Evolutionary conservation across 495 filamentous ascomycete species (phyloP), one percentile per base, ranked within the genome.

Genomic region (Xylaria venustula): DNA sequence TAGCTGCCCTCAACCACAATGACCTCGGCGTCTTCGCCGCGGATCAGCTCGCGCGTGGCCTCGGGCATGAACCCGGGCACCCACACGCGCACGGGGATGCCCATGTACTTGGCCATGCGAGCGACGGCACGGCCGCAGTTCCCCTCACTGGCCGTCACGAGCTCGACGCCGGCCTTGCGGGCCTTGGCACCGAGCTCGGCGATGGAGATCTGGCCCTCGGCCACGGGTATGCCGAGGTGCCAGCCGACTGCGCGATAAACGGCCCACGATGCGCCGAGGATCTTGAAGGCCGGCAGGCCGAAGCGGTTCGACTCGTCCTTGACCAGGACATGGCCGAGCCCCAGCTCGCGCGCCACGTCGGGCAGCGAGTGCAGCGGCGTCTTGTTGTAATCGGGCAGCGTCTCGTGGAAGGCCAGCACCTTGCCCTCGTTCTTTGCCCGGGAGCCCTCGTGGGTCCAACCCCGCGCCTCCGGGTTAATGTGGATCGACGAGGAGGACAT

Each of bases 241-340:
- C 67, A 58, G 2, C 74, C 73, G 1, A 89, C 55, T 5, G 85
- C 81, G 28, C 80, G 81, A 59, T 83, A 85, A 42, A 80, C 78
- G 2, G 81, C 86, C 87, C 87, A 91, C 28, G 85, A 85, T 3
- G 88, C 88, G n/a, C 88, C 88, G 0, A 90, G 79, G 36, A 89
- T 87, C 68, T 91, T 91, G 76, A 90, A 90, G 0, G 87, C 78
- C 0, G 87, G 86, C 0, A 91, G 78, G 0, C 85, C 79, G 57
- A 84, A 79, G 11, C 82, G 74, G 58, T 75, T 69, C 36, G 78
- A 82, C 56, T 87, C 83, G 63, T 85, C 80, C 63, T 88, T 86
- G 49, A 87, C 67, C 37, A 82, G 74, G 28, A 88, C 75, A 17
- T 78, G 67, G 1, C 73, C 73, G 7, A 89, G 70, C 0, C 82